A percentile compares a stretch with the other conserved stretches of the same genome.
These are phyloP conservation scores for Scedosporium boydii DNA, from an alignment of 2,329 filamentous ascomycete species.

Conservation along the genomic window DNA sequence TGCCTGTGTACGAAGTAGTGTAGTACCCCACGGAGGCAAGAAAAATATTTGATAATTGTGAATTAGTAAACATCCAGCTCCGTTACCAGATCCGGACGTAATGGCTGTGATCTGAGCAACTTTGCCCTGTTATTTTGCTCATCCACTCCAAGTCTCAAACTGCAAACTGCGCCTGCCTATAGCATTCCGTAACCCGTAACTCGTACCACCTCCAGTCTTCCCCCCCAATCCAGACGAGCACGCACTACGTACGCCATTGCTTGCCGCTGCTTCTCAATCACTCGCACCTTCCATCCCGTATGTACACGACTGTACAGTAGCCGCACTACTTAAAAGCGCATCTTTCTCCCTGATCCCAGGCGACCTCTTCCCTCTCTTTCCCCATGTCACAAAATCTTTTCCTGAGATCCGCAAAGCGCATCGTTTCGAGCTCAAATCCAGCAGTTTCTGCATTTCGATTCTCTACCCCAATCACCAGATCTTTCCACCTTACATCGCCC, in stretches of 20 bases:
- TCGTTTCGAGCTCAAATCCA: not conserved
- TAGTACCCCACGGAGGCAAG: no score
- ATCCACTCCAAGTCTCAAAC: no score
- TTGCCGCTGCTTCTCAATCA: not conserved
- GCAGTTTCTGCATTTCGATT: not conserved
- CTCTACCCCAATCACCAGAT: not conserved
- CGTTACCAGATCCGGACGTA: no score
- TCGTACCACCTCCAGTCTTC: no score
- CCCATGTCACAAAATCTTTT: constrained; percentile 3
- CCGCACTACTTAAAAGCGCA: not conserved
- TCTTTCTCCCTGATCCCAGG: not conserved
- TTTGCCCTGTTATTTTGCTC: no score
- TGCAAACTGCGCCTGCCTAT: no score
- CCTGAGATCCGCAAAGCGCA: not conserved
- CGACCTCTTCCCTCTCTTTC: not conserved
- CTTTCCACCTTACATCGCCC: constrained; percentile 3
- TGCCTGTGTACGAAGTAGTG: no score
- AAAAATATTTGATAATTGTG: no score
- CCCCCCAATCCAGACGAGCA: not conserved
- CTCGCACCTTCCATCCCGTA: not conserved
- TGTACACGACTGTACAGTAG: not conserved
- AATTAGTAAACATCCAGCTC: no score
- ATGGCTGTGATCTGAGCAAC: no score
- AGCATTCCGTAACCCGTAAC: no score
- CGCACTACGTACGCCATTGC: not conserved